Conservation (phyloP, 2,329 filamentous ascomycete genomes). For the Pseudogymnoascus sp. region DNA sequence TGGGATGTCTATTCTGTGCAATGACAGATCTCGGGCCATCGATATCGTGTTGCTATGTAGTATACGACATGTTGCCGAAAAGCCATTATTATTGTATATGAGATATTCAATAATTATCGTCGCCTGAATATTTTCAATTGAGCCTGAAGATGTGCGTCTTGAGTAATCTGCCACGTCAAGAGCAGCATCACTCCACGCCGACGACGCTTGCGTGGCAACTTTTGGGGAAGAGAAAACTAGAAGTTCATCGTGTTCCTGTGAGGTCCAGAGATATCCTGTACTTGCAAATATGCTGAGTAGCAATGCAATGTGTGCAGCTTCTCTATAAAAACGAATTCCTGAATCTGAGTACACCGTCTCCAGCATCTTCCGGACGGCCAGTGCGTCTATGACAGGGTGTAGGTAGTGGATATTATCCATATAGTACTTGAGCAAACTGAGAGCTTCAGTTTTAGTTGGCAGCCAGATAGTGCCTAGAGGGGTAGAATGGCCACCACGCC, state of each 20-base stretch:
- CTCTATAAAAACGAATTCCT: background rate
- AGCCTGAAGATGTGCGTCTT: constrained; percentile 21
- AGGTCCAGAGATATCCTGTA: background rate
- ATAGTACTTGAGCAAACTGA: background rate
- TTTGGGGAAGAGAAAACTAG: background rate
- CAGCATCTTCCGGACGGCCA: background rate
- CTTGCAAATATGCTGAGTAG: background rate
- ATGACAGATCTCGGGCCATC: constrained; percentile 18
- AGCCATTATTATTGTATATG: constrained; percentile 30
- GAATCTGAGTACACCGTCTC: background rate
- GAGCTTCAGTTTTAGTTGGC: background rate
- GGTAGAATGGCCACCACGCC: background rate
- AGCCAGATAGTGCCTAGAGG: background rate
- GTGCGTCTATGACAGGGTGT: background rate
- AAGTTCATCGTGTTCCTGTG: background rate
- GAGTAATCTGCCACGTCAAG: constrained; percentile 31
- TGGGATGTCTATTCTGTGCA: constrained; percentile 20
- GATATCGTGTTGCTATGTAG: constrained; percentile 28
- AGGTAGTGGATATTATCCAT: background rate
- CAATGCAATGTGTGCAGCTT: background rate
- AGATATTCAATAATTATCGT: constrained; percentile 31
- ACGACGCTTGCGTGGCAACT: constrained; percentile 26
- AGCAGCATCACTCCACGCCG: constrained; percentile 27
- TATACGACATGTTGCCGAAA: constrained; percentile 28
- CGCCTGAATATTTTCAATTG: constrained; percentile 32